Evolutionary conservation across 2,329 filamentous ascomycete genomes (phyloP).

Genomic region (Colletotrichum truncatum): DNA sequence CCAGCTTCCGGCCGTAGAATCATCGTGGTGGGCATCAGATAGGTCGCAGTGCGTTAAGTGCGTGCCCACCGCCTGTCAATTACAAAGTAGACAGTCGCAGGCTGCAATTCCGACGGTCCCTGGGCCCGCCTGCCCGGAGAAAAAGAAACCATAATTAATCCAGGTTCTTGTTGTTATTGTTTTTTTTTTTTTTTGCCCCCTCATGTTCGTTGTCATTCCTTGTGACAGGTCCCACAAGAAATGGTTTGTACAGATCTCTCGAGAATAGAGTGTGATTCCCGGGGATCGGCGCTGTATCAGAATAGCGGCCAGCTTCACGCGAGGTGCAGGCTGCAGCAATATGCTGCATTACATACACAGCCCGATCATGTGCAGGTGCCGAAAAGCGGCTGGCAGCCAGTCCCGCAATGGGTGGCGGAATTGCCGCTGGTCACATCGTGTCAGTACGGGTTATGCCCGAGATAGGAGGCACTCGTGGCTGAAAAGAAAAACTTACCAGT

Average conservation of each 20-base stretch:
- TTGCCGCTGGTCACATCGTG: slow-evolving; percentile 36
- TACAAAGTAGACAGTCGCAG: neutral
- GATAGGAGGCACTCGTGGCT: neutral
- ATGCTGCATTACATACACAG: neutral
- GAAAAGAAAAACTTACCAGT: slow-evolving; percentile 39
- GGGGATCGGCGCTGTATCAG: slow-evolving; percentile 8
- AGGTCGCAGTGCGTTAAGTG: slow-evolving; percentile 3
- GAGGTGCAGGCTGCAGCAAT: slow-evolving; percentile 5
- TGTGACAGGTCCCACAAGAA: neutral
- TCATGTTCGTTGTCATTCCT: slow-evolving; percentile 16
- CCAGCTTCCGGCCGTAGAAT: slow-evolving; percentile 18
- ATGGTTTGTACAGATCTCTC: neutral
- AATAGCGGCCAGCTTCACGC: neutral
- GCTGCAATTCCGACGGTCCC: neutral
- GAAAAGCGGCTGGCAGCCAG: slow-evolving; percentile 44
- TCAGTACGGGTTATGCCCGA: slow-evolving; percentile 19
- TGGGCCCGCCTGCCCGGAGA: slow-evolving; percentile 6
- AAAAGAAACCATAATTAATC: neutral
- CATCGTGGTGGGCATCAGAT: neutral
- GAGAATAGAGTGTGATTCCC: neutral
- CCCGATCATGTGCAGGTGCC: slow-evolving; percentile 40
- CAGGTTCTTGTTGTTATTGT: neutral
- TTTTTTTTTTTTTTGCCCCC: neutral
- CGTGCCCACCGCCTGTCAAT: neutral
- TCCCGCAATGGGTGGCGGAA: slow-evolving; percentile 39